phyloP scores from a whole-genome alignment of 2,329 filamentous ascomycete genomes.

The Dothideomycetes sp. region DNA sequence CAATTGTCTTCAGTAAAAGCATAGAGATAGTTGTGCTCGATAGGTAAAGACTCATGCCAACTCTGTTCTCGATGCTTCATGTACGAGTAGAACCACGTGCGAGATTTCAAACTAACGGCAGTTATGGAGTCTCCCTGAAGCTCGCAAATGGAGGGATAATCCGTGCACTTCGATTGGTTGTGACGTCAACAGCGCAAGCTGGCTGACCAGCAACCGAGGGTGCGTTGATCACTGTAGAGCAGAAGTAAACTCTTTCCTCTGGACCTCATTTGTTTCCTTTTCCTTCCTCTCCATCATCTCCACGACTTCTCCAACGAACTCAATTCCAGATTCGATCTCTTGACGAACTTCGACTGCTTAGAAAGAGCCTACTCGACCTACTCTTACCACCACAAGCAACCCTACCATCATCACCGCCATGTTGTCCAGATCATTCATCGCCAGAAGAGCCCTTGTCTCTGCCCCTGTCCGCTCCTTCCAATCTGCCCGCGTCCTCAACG shows the following conservation, averaged over 20 bases:
- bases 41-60: no score
- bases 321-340: conserved; percentile 3
- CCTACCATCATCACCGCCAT: background rate
- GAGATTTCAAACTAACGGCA: no score
- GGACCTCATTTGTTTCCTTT: conserved; percentile 1
- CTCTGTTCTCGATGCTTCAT: no score
- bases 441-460: conserved; percentile 23
- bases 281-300: conserved; percentile 8
- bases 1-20: no score
- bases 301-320: background rate
- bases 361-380: background rate
- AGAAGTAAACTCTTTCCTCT: conserved; percentile 5
- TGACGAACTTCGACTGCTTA: background rate
- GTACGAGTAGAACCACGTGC: no score
- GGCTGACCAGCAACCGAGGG: no score
- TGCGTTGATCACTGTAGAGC: no score
- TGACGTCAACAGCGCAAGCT: no score
- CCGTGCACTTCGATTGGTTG: no score
- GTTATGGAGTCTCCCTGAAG: no score
- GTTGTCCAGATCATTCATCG: conserved; percentile 18
- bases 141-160: no score
- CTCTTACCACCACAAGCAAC: background rate
- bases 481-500: conserved; percentile 27
- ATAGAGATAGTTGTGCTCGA: no score
- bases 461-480: conserved; percentile 27